Base-by-base conservation (phyloP, 2,329 filamentous ascomycete species). In the Tolypocladium album region DNA sequence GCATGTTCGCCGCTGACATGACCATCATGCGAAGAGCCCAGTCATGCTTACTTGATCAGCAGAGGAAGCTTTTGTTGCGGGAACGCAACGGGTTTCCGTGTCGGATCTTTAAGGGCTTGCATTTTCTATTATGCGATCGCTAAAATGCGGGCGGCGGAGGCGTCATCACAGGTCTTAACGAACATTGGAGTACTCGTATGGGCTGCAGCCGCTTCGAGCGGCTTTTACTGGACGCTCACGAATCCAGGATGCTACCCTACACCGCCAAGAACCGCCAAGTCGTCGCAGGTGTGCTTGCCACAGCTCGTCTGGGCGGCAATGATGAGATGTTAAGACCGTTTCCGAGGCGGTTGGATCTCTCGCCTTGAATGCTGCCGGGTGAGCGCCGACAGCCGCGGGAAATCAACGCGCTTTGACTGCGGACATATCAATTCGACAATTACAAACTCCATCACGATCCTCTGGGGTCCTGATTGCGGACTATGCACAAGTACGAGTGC, bases 1-100 rank as follows among this genome's bases (percentile, higher is more conserved):
- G 62, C 64, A 63, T 40, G n/a, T 38, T 38, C 50, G 6, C 20
- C 31, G 11, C 50, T 53, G 20, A 53, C 20, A 31, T 36, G 24
- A 50, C 45, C 0, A 15, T 20, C 27, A 9, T 34, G n/a, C 27
- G 20, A 31, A 50, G 24, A 12, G 4, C 43, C 40, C 11, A 15
- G 47, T 12, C 27, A 20, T 31, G 47, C 47, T 52, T 31, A 52
- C 47, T 2, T 11, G 4, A n/a, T 52, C 47, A 3, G 2, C 17
- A 31, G 17, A 31, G 13, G 24, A 50, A 27, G 24, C 27, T 31
- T 50, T 50, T 50, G 17, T 50, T 20, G 13, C 6, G 15, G 45
- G 12, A 17, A 20, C 13, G 45, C 45, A 15, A 8, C 5, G 6
- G 17, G 8, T 31, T 15, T 13, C 24, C 1, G 22, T 31, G 17